Conservation (phyloP, 1,139 yeast genomes). For the Candida sp. region DNA sequence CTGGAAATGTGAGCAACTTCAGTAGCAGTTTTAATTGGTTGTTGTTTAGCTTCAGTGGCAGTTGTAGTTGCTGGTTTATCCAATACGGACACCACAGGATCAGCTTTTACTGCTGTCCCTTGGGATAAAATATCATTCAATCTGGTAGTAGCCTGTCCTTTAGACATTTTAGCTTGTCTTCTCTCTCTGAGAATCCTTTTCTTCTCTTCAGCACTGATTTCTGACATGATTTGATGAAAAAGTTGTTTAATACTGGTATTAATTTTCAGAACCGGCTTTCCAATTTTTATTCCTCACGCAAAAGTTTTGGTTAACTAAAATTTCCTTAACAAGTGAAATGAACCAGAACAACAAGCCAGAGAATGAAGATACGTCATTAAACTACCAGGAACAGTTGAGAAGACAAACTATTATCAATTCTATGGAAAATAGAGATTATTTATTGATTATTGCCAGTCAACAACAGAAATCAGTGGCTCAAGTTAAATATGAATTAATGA, state of each 20-base stretch:
- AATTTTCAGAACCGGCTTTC: no score
- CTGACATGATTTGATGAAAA: conserved; percentile 14
- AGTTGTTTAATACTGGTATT: no score
- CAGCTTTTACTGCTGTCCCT: conserved; percentile 37
- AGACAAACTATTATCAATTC: conserved; percentile 39
- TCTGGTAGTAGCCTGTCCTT: conserved; percentile 55
- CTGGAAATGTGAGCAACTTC: conserved; percentile 1
- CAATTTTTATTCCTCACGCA: not conserved
- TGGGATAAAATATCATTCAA: conserved; percentile 44
- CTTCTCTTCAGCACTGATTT: conserved; percentile 58
- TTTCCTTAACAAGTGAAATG: not conserved
- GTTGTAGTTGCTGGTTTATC: conserved; percentile 15
- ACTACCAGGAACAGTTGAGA: conserved; percentile 37
- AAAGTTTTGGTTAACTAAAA: no score
- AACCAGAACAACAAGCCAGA: not conserved
- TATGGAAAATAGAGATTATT: conserved; percentile 41
- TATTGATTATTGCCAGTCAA: conserved; percentile 41
- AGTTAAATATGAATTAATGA: conserved; percentile 37
- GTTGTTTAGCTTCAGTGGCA: conserved; percentile 1
- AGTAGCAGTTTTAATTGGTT: conserved; percentile 2
- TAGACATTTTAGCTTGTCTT: conserved; percentile 64
- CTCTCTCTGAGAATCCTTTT: conserved; percentile 61
- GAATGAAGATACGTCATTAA: conserved; percentile 9
- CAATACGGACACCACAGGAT: conserved; percentile 31
- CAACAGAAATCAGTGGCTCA: conserved; percentile 43